Conservation (phyloP, 2,329 filamentous ascomycete species). For the Aspergillus eucalypticola region DNA sequence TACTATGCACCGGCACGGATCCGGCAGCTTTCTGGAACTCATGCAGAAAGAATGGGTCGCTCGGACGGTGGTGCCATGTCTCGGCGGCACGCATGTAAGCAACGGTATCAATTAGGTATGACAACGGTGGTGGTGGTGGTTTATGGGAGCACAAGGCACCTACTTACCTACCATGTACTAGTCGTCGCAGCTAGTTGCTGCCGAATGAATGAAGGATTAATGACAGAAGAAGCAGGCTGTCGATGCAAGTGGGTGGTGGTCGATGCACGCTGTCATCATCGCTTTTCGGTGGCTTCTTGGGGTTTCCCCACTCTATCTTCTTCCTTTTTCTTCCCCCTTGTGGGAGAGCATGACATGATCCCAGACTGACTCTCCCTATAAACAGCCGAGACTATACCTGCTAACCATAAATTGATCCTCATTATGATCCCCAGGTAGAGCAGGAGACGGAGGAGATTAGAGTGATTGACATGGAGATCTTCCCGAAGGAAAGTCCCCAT, state of each 20-base stretch:
- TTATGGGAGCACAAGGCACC: not conserved
- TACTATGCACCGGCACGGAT: not conserved
- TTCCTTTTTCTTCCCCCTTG: too few relatives aligned
- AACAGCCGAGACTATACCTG: not conserved
- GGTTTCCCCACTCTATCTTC: not conserved
- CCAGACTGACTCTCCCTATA: not conserved
- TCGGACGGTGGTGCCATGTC: not conserved
- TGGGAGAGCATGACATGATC: not conserved
- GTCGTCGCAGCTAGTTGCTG: too few relatives aligned
- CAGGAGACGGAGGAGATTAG: not conserved
- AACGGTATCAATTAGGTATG: not conserved
- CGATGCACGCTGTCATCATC: not conserved
- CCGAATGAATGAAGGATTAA: too few relatives aligned
- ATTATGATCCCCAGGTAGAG: not conserved
- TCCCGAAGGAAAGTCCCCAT: not conserved
- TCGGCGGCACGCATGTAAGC: slow-evolving; percentile 1
- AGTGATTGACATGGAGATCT: not conserved
- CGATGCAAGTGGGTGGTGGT: not conserved
- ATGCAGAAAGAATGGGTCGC: not conserved
- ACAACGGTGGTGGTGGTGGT: not conserved
- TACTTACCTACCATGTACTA: not conserved
- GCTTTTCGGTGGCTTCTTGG: not conserved
- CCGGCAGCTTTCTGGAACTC: not conserved
- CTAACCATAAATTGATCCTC: not conserved
- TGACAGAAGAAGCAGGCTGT: not conserved